Evolutionary conservation across 2,329 filamentous ascomycete genomes (phyloP), one percentile per base, ranked within the genome.

Genomic region (Paecilomyces formosus): DNA sequence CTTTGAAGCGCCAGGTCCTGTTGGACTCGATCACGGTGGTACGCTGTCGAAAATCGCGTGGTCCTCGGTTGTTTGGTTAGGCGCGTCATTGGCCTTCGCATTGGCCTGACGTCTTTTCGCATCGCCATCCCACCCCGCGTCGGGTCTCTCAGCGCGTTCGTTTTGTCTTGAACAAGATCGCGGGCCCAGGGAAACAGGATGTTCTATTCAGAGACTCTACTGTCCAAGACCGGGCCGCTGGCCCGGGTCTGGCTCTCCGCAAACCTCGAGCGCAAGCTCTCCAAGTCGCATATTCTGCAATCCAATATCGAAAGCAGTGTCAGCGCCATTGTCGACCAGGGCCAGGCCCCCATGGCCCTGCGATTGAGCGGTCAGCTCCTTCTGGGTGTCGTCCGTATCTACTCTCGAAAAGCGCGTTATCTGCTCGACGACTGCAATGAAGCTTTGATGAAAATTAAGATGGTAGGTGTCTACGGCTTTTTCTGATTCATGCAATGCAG

Each of bases 231-330:
- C 68, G 94, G 94, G 81, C 93, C 94, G 70, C 79, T 99, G 81
- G 94, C 94, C 78, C 90, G 92, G 72, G 92, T 97, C 79, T 99
- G 94, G 94, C 85, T 97, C 62, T 96, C 94, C 31, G 92, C 94
- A 79, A 99, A 97, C 77, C 83, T 97, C 64, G 94, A 97, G 84
- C 92, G 93, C 81, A 99, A 97, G 80, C 86, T 99, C 61, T 96
- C 92, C 66, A 99, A 99, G 79, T 92, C 91, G 63, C 92, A 97
- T 70, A 94, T 97, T 65, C 76, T 99, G 63, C 91, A 96, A 72
- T 93, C 92, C 60, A 95, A 96, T 78, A 89, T 99, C 66, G 89
- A 93, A 68, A 90, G 92, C 78, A 96, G 92, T 75, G 92, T 99
- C 64, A 89, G 91, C 74, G 91, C 92, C 66, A 99, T 99, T 74